A percentile compares a stretch with the other conserved stretches of the same genome.
These are phyloP conservation scores for Strigomonas galati DNA, from an alignment of 208 protist species.

Conservation along the genomic window DNA sequence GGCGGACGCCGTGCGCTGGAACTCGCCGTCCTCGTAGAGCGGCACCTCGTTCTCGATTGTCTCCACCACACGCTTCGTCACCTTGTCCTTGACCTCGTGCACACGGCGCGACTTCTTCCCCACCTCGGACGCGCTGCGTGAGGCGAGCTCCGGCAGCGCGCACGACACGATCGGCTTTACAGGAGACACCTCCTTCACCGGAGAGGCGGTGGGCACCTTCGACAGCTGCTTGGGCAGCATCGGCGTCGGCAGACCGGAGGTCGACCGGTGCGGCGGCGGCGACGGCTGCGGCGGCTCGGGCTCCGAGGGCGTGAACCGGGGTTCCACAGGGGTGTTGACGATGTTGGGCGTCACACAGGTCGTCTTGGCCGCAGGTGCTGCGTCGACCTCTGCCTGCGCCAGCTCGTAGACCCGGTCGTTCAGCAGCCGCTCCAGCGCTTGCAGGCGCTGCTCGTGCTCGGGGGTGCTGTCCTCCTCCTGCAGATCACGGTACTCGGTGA, in stretches of 20 bases:
- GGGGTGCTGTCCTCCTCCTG: constrained; percentile 54
- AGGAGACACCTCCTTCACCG: too few species aligned
- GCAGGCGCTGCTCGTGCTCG: constrained; percentile 42
- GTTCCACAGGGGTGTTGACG: constrained; percentile 51
- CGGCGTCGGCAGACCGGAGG: neutral
- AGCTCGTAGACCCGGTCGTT: constrained; percentile 55
- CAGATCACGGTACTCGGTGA: constrained; percentile 50
- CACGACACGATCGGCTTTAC: neutral
- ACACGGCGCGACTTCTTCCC: constrained; percentile 5
- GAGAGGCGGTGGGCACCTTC: neutral
- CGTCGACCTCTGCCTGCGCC: constrained; percentile 54
- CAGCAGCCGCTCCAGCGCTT: constrained; percentile 48
- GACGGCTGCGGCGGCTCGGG: constrained; percentile 51
- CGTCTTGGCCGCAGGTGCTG: constrained; percentile 51
- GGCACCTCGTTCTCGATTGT: constrained; percentile 48
- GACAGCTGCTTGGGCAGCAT: neutral
- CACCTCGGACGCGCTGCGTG: neutral
- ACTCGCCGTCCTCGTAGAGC: constrained; percentile 62
- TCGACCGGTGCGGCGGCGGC: constrained; percentile 51
- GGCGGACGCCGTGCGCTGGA: constrained; percentile 71
- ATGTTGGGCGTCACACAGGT: constrained; percentile 59
- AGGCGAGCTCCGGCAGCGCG: neutral
- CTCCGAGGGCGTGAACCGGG: constrained; percentile 31
- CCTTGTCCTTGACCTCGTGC: constrained; percentile 28
- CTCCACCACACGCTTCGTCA: constrained; percentile 48